These are phyloP conservation scores for Mycena pura DNA, from an alignment of 768 basidiomycete species.

Conservation along the genomic window DNA sequence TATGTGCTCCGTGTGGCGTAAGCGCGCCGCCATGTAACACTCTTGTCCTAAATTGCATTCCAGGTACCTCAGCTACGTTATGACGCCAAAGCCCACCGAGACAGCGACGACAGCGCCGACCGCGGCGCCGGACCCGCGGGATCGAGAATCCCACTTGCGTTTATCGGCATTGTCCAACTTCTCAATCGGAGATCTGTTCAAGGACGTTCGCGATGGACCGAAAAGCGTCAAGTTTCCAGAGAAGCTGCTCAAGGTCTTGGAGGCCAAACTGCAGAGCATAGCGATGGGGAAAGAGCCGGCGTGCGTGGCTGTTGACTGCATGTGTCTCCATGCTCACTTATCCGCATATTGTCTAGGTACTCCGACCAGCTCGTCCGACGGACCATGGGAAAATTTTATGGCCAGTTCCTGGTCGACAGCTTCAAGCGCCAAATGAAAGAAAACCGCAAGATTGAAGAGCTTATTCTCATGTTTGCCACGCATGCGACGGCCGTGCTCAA, in stretches of 20 bases:
- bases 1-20: constrained; percentile 87
- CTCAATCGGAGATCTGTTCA: constrained; percentile 80
- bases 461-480: constrained; percentile 95
- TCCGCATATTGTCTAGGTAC: constrained; percentile 62
- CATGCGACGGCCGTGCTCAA: constrained; percentile 86
- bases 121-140: constrained; percentile 39
- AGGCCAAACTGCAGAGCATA: constrained; percentile 88
- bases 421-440: constrained; percentile 94
- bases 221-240: constrained; percentile 94
- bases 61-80: constrained; percentile 77
- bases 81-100: constrained; percentile 62
- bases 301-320: constrained; percentile 55
- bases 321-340: not conserved
- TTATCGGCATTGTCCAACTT: constrained; percentile 73
- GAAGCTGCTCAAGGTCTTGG: constrained; percentile 89
- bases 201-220: constrained; percentile 76
- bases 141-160: constrained; percentile 72
- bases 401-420: constrained; percentile 82
- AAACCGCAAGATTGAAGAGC: constrained; percentile 95
- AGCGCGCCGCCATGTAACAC: constrained; percentile 41
- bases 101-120: constrained; percentile 40
- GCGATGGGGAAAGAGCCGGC: constrained; percentile 91
- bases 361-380: constrained; percentile 89
- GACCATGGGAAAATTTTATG: constrained; percentile 93
- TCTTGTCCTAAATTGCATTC: constrained; percentile 7